Evolutionary conservation across 2,329 filamentous ascomycete genomes (phyloP).

Genomic region (Pseudogymnoascus sp.): DNA sequence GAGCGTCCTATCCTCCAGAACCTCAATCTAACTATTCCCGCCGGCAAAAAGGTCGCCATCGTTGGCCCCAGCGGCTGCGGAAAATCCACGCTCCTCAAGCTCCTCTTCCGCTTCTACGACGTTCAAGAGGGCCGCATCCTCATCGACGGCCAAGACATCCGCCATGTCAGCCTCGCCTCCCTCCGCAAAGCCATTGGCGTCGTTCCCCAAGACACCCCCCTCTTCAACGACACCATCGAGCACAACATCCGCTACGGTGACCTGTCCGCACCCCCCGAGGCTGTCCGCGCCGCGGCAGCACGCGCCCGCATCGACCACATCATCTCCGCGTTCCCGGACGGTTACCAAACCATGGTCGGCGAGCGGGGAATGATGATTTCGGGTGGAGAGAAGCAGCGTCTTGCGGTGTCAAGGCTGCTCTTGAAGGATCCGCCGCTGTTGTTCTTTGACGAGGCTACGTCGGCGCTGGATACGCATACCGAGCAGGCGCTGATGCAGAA

Average conservation of each 20-base stretch:
- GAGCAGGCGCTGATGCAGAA: constrained; percentile 85
- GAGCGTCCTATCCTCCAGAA: constrained; percentile 82
- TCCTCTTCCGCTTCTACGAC: constrained; percentile 93
- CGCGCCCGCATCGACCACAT: constrained; percentile 80
- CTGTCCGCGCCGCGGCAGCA: constrained; percentile 68
- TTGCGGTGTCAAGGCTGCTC: constrained; percentile 74
- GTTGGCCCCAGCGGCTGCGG: constrained; percentile 94
- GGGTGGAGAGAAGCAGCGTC: constrained; percentile 84
- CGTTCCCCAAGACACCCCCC: constrained; percentile 90
- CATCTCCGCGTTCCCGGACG: constrained; percentile 71
- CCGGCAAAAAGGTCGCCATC: constrained; percentile 90
- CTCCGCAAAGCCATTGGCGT: constrained; percentile 82
- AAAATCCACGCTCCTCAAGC: constrained; percentile 83
- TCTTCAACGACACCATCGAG: constrained; percentile 94
- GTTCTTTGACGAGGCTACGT: constrained; percentile 94
- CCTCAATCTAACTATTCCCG: constrained; percentile 79
- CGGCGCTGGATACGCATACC: constrained; percentile 84
- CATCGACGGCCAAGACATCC: constrained; percentile 88
- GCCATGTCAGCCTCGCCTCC: constrained; percentile 71
- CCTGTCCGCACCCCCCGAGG: constrained; percentile 63
- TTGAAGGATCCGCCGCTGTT: constrained; percentile 83
- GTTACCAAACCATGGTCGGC: constrained; percentile 83
- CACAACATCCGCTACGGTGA: constrained; percentile 94
- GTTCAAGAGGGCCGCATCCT: constrained; percentile 75
- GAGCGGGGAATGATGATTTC: constrained; percentile 96